phyloP scores from a whole-genome alignment of 1,284 basidiomycete species.

The Testicularia cyperi region DNA sequence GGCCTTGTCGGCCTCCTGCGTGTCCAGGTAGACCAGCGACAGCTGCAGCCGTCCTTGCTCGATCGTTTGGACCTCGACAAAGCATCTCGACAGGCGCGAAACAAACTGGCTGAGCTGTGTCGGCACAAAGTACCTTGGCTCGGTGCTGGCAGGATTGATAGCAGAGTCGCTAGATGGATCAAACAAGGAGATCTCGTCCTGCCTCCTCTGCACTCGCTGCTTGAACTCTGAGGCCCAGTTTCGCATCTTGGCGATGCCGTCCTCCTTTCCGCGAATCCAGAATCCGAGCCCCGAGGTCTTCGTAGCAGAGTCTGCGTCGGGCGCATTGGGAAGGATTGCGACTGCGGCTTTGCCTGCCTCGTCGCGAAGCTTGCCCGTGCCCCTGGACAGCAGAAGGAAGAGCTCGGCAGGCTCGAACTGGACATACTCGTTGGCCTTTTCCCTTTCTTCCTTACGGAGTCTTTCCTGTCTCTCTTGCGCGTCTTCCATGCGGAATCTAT shows the following conservation, averaged over 20 bases:
- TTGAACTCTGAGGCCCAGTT: slow-evolving; percentile 28
- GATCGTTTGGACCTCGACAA: slow-evolving; percentile 20
- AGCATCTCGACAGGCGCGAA: slow-evolving; percentile 25
- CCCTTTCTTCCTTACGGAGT: slow-evolving; percentile 14
- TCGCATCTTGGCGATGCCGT: slow-evolving; percentile 21
- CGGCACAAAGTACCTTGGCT: slow-evolving; percentile 3
- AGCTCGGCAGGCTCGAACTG: slow-evolving; percentile 23
- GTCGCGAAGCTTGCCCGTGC: slow-evolving; percentile 13
- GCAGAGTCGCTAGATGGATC: background rate
- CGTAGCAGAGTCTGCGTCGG: background rate
- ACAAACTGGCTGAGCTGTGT: slow-evolving; percentile 20
- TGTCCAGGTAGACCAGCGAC: slow-evolving; percentile 13
- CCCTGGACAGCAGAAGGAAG: slow-evolving; percentile 22
- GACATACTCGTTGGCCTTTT: slow-evolving; percentile 13
- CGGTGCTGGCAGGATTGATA: background rate
- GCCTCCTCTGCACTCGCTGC: slow-evolving; percentile 7
- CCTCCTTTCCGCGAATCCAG: slow-evolving; percentile 25
- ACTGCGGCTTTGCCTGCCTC: slow-evolving; percentile 20
- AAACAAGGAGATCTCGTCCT: slow-evolving; percentile 18
- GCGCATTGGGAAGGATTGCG: slow-evolving; percentile 10
- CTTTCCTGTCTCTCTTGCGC: slow-evolving; percentile 13
- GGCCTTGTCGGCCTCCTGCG: slow-evolving; percentile 16
- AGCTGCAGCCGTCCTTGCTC: slow-evolving; percentile 13
- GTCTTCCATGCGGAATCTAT: slow-evolving; percentile 35
- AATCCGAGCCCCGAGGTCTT: slow-evolving; percentile 14